Conservation (phyloP, 2,329 filamentous ascomycete species). For the Didymosphaeria variabile region DNA sequence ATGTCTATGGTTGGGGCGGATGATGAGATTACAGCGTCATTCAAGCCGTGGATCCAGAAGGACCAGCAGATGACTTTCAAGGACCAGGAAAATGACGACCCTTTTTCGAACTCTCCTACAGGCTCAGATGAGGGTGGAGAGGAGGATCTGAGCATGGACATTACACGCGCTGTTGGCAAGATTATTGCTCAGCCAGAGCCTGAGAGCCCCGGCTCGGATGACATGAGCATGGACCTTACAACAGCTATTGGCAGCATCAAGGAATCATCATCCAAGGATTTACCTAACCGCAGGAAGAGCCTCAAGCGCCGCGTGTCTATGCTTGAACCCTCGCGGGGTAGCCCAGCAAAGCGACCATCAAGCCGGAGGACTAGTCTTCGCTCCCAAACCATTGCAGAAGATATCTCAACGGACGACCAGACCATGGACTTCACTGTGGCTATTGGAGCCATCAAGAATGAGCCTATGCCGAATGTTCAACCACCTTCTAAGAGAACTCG, state of each 20-base stretch:
- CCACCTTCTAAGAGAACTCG: slow-evolving; percentile 28
- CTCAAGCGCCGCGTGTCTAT: slow-evolving; percentile 57
- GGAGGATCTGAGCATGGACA: slow-evolving; percentile 90
- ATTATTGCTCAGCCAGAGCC: slow-evolving; percentile 67
- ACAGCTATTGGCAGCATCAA: slow-evolving; percentile 62
- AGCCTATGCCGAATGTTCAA: slow-evolving; percentile 9
- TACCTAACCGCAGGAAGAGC: slow-evolving; percentile 45
- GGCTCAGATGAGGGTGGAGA: slow-evolving; percentile 52
- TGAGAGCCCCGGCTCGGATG: slow-evolving; percentile 51
- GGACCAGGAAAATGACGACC: slow-evolving; percentile 62
- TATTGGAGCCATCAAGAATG: slow-evolving; percentile 47
- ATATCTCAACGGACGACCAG: slow-evolving; percentile 49
- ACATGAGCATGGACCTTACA: slow-evolving; percentile 66
- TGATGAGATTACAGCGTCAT: slow-evolving; percentile 78
- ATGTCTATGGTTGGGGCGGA: slow-evolving; percentile 64
- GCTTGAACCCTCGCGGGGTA: slow-evolving; percentile 48
- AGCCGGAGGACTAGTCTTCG: slow-evolving; percentile 51
- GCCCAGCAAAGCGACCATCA: slow-evolving; percentile 46
- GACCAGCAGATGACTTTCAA: slow-evolving; percentile 44
- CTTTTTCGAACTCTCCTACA: slow-evolving; percentile 57
- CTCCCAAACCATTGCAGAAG: slow-evolving; percentile 48
- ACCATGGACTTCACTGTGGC: slow-evolving; percentile 53
- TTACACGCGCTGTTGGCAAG: slow-evolving; percentile 81
- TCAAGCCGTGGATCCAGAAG: slow-evolving; percentile 76
- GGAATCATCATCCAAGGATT: slow-evolving; percentile 39